Evolutionary conservation across 1,139 yeast genomes (phyloP).

Genomic region (Geotrichum macrosporum): DNA sequence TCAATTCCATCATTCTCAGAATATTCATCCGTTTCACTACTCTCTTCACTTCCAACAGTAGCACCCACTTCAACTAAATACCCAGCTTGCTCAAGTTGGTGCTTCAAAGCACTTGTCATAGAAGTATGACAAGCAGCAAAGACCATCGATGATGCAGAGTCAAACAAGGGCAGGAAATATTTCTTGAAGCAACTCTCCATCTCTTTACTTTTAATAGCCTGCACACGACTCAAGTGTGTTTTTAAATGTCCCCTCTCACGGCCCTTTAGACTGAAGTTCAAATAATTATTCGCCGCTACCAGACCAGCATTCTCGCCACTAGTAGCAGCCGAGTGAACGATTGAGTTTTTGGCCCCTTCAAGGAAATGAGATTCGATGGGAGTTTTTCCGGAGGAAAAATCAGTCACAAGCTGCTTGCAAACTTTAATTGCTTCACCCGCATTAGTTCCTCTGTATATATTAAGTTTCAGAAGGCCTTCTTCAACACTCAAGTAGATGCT

Average conservation of each 20-base stretch:
- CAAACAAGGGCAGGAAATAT: constrained; percentile 52
- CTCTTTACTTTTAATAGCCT: constrained; percentile 52
- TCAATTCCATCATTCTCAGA: constrained; percentile 8
- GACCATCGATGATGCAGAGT: constrained; percentile 50
- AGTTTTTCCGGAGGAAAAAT: constrained; percentile 51
- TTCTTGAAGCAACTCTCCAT: constrained; percentile 52
- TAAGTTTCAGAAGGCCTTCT: constrained; percentile 61
- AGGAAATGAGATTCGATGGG: constrained; percentile 56
- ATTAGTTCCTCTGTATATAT: constrained; percentile 81
- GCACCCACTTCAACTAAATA: constrained; percentile 49
- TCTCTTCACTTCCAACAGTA: constrained; percentile 12
- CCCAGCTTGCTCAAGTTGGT: constrained; percentile 51
- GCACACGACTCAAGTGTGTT: constrained; percentile 35
- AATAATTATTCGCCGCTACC: constrained; percentile 63
- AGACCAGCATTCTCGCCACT: constrained; percentile 51
- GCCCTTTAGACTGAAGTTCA: constrained; percentile 60
- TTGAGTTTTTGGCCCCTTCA: constrained; percentile 69
- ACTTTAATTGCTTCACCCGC: constrained; percentile 64
- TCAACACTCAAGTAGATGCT: constrained; percentile 57
- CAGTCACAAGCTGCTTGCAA: constrained; percentile 63
- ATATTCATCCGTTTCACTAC: constrained; percentile 11
- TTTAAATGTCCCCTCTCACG: constrained; percentile 64
- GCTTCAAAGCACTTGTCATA: constrained; percentile 48
- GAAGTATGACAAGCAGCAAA: constrained; percentile 74
- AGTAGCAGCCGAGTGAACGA: constrained; percentile 67